A percentile compares a stretch with the other conserved stretches of the same genome.
Conservation (phyloP, 257 asterid genomes). For the Nicotiana tabacum region DNA sequence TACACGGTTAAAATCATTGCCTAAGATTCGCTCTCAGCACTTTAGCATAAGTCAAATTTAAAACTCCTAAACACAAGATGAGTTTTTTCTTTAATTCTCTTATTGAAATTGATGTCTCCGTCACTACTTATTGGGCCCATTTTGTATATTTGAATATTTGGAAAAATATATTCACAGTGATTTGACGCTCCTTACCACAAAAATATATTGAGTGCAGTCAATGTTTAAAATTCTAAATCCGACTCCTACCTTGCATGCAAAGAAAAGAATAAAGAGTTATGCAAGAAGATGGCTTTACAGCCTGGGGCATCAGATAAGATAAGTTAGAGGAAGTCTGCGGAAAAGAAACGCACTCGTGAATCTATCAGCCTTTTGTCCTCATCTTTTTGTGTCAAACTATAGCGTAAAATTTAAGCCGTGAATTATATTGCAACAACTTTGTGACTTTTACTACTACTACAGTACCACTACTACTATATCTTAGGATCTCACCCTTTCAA, state of each 20-base stretch:
- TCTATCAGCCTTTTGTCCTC: background rate
- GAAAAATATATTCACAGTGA: background rate
- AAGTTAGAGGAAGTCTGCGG: conserved; percentile 17
- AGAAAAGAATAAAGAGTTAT: background rate
- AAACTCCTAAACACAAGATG: background rate
- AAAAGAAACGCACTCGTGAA: conserved; percentile 12
- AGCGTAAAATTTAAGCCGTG: conserved; percentile 33
- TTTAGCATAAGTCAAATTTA: background rate
- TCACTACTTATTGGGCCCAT: too few relatives aligned
- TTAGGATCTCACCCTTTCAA: background rate
- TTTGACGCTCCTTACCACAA: background rate
- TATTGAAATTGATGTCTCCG: background rate
- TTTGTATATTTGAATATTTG: too few relatives aligned
- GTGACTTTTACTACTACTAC: background rate
- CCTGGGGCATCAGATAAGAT: background rate
- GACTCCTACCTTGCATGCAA: background rate
- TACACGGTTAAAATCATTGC: background rate
- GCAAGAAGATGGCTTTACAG: background rate
- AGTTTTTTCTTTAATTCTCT: background rate
- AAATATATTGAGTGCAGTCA: background rate
- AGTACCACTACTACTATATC: background rate
- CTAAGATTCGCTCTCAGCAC: background rate
- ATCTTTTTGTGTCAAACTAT: background rate
- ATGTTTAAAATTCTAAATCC: background rate
- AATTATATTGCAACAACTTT: background rate